Conservation (phyloP, 31 red algal species). For the Asparagopsis taxiformis region DNA sequence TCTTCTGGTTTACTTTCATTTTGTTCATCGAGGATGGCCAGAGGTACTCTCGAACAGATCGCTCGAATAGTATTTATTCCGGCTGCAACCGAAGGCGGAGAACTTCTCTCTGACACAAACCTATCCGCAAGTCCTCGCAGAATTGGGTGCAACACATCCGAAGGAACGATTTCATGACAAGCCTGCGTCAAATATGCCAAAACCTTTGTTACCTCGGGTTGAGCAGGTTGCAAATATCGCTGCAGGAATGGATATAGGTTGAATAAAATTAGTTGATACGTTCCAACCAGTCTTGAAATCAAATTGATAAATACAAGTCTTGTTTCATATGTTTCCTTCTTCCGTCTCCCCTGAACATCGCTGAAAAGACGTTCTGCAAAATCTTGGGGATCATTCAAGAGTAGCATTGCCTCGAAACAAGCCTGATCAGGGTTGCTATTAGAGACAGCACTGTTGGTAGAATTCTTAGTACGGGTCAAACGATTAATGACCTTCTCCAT, state of each 20-base stretch:
- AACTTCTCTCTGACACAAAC: conserved; percentile 79
- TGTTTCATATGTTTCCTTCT: conserved; percentile 70
- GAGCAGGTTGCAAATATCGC: conserved; percentile 82
- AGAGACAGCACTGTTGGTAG: not conserved
- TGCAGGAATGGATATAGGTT: conserved; percentile 83
- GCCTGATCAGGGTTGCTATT: conserved; percentile 27
- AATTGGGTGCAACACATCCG: conserved; percentile 81
- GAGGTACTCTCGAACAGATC: conserved; percentile 79
- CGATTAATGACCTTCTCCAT: conserved; percentile 68
- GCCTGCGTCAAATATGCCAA: conserved; percentile 77
- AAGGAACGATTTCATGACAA: conserved; percentile 79
- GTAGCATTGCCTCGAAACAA: conserved; percentile 59
- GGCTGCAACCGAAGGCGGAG: conserved; percentile 58
- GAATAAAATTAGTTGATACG: conserved; percentile 77
- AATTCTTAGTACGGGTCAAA: conserved; percentile 22
- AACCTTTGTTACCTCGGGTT: conserved; percentile 73
- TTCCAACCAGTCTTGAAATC: conserved; percentile 75
- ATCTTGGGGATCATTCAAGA: conserved; percentile 80
- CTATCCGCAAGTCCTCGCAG: conserved; percentile 79
- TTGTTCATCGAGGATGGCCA: conserved; percentile 69
- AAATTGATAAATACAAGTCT: conserved; percentile 81
- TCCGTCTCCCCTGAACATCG: conserved; percentile 54
- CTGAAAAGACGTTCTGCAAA: conserved; percentile 83
- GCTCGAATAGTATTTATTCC: conserved; percentile 87
- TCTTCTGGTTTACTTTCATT: conserved; percentile 45